Evolutionary conservation across 768 basidiomycete genomes (phyloP).

Genomic region (Boletus sp.): DNA sequence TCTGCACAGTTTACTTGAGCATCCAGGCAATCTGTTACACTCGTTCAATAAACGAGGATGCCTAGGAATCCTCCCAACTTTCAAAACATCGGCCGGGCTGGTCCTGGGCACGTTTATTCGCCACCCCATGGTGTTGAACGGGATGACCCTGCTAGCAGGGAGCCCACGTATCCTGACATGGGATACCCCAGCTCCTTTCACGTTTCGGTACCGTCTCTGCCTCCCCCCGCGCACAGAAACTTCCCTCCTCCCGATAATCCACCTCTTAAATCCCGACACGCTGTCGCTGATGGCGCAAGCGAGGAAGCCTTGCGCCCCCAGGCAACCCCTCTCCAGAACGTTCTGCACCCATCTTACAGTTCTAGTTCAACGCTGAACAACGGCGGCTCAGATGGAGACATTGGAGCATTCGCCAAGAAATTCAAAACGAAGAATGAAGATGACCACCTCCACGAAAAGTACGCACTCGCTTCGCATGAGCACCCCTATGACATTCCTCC

Average conservation of each 20-base stretch:
- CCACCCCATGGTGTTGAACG: background rate
- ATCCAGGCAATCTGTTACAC: conserved; percentile 17
- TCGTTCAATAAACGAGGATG: conserved; percentile 17
- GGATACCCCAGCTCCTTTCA: conserved; percentile 9
- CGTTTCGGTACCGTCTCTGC: conserved; percentile 1
- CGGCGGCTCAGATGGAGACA: conserved; percentile 17
- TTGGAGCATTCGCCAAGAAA: conserved; percentile 15
- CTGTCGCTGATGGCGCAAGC: background rate
- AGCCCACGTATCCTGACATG: conserved; percentile 1
- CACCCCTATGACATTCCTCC: conserved; percentile 62
- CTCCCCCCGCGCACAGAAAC: conserved; percentile 3
- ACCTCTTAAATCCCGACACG: background rate
- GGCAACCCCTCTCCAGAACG: conserved; percentile 14
- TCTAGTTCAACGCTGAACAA: conserved; percentile 39
- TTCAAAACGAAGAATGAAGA: conserved; percentile 10
- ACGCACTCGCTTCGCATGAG: conserved; percentile 51
- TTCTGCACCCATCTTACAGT: conserved; percentile 33
- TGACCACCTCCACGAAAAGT: conserved; percentile 37
- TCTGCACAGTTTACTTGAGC: conserved; percentile 2
- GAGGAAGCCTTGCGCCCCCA: conserved; percentile 11
- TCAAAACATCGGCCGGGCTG: conserved; percentile 18
- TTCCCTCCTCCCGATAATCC: background rate
- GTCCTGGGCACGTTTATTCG: conserved; percentile 14
- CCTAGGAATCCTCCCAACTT: conserved; percentile 10
- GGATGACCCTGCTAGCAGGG: background rate